Evolutionary conservation across 305 asterid species (phyloP), one percentile per base, ranked within the genome.

Genomic region (Rubia peregrina): DNA sequence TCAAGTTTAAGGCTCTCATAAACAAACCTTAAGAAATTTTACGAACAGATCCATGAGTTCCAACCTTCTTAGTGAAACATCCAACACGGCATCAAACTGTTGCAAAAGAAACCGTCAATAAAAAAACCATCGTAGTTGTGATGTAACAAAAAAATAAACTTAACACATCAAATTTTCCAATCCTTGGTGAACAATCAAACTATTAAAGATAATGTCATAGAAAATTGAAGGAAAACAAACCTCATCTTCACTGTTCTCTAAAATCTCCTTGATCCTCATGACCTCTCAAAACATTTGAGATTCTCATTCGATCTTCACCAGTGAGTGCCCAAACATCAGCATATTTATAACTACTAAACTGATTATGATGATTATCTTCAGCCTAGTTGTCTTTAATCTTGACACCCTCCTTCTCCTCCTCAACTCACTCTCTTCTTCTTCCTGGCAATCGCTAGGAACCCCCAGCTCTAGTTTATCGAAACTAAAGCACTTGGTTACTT

Each of bases 261-360:
- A 70, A 65, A 86, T 73, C 72, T 85, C 88, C 62, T 91, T 94
- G 78, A 94, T 88, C 90, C 96, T 82, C 72, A 85, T 73, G 61
- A 89, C 95, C 87, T 91, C 97, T 13, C 67, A 88, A 69, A 76
- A 75, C 46, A 78, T 67, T 81, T 81, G 88, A 46, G 87, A 76
- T 73, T 88, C 88, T 77, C 87, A 90, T 71, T 94, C 99, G 62
- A 89, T 84, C 83, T n/a, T 85, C 96, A 80, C 87, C 91, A 69
- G 91, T 88, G 84, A 94, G 81, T 67, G 96, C 96, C 74, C 91
- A 96, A 1, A 87, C 99, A 62, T 88, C 97, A 21, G 81, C 91
- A 80, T 80, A 86, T 66, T 93, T 85, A 71, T 77, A 81, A 76
- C 74, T 80, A 22, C 46, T n/a, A n/a, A n/a, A n/a, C n/a, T n/a